These are phyloP conservation scores for Phytopythium mirpurense DNA, from an alignment of 352 stramenopile species.

Conservation along the genomic window DNA sequence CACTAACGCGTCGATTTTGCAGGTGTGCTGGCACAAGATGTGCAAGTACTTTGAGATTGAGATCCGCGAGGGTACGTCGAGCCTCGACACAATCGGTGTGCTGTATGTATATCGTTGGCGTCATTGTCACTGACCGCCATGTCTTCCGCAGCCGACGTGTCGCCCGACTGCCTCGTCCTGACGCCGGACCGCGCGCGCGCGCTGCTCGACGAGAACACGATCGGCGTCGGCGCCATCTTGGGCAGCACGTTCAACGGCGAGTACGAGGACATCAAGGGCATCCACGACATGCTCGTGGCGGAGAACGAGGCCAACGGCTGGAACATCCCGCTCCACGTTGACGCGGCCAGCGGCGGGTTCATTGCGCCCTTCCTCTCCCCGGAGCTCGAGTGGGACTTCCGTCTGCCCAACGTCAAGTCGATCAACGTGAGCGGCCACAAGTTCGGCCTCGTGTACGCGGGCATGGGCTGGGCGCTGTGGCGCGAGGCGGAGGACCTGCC, in stretches of 20 bases:
- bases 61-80: slow-evolving; percentile 45
- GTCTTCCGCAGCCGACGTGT: slow-evolving; percentile 56
- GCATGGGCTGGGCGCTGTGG: slow-evolving; percentile 91
- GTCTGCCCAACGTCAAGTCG: slow-evolving; percentile 87
- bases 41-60: slow-evolving; percentile 95
- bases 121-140: neutral
- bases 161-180: slow-evolving; percentile 77
- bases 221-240: slow-evolving; percentile 88
- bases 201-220: slow-evolving; percentile 91
- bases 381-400: slow-evolving; percentile 89
- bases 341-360: slow-evolving; percentile 89
- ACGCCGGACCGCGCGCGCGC: slow-evolving; percentile 69
- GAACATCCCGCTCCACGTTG: slow-evolving; percentile 87
- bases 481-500: slow-evolving; percentile 76
- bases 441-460: slow-evolving; percentile 91
- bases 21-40: slow-evolving; percentile 94
- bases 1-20: neutral
- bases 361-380: slow-evolving; percentile 90
- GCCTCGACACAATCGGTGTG: neutral
- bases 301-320: slow-evolving; percentile 85
- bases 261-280: slow-evolving; percentile 90
- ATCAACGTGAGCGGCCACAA: slow-evolving; percentile 95
- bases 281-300: slow-evolving; percentile 83
- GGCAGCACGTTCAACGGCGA: slow-evolving; percentile 92
- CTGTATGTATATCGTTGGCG: too few relatives aligned